Evolutionary conservation across 768 basidiomycete species (phyloP).

Genomic region (Coprinopsis strossmayeri): DNA sequence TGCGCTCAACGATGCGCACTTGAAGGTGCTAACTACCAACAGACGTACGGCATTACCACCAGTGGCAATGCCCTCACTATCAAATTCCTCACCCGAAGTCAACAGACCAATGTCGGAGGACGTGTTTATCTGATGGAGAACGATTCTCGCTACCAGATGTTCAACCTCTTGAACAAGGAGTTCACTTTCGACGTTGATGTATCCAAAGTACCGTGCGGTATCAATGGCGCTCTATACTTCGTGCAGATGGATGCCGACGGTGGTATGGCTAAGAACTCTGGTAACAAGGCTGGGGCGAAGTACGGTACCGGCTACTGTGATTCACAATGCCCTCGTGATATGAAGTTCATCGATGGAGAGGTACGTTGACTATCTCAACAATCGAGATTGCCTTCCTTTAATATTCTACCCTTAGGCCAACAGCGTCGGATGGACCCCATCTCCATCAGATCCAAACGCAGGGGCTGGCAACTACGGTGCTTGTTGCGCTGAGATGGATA

Average conservation of each 20-base stretch:
- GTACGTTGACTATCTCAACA: slow-evolving; percentile 25
- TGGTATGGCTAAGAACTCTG: slow-evolving; percentile 35
- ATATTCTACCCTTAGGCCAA: not conserved
- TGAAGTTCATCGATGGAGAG: slow-evolving; percentile 52
- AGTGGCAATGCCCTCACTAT: slow-evolving; percentile 39
- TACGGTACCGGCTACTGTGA: slow-evolving; percentile 30
- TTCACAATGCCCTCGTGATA: slow-evolving; percentile 47
- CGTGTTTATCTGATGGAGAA: slow-evolving; percentile 45
- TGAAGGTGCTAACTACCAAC: slow-evolving; percentile 29
- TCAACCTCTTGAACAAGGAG: slow-evolving; percentile 46
- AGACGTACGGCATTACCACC: slow-evolving; percentile 21
- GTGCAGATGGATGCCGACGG: slow-evolving; percentile 50
- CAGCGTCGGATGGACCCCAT: slow-evolving; percentile 21
- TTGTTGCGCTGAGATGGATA: slow-evolving; percentile 40
- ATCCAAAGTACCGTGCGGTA: slow-evolving; percentile 48
- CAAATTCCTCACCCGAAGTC: slow-evolving; percentile 36
- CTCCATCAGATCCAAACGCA: slow-evolving; percentile 18
- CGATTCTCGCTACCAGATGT: slow-evolving; percentile 36
- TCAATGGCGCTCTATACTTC: slow-evolving; percentile 56
- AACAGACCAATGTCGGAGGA: slow-evolving; percentile 34
- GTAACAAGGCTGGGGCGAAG: slow-evolving; percentile 50
- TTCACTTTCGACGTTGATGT: slow-evolving; percentile 58
- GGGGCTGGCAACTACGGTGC: slow-evolving; percentile 19
- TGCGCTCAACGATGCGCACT: slow-evolving; percentile 28
- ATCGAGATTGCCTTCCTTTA: not conserved